Base-by-base conservation (phyloP, 179 eudicot genomes). In the Dionaea muscipula region DNA sequence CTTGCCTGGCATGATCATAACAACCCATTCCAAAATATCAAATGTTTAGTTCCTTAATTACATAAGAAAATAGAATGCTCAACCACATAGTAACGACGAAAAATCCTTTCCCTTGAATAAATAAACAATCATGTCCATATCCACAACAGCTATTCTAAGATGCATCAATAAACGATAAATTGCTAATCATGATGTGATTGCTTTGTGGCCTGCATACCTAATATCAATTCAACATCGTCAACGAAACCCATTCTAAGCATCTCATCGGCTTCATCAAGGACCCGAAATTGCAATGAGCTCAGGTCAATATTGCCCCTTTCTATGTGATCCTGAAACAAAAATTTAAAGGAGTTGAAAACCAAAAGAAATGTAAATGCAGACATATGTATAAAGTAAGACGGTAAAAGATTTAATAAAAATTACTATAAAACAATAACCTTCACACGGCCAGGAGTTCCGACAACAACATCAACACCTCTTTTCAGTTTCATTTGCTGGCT, bases 241-340 rank as follows among this genome's bases (percentile, higher is more conserved):
- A 91, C 95, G 61, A 89, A 89, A 45, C 97, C 97, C 93, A 85
- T 86, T 64, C 73, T 75, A 46, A 89, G 72, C 97, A 91, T 91
- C 70, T 91, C 97, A 75, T 91, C 97, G 63, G 95, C 87, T 73
- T 91, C 95, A 66, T 91, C 98, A 43, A 91, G 91, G 58, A 87
- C 91, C 17, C 94, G 88, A 67, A 91, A 87, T 56, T 75, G 81
- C 51, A 84, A 62, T 8, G 85, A 77, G 55, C 95, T 75, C 45
- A 91, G 72, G 71, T 91, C 78, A 57, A 91, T 76, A 71, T 59
- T 66, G 33, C 79, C 88, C 58, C 81, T 79, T 69, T 86, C 84
- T 1, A 89, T 47, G 57, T 76, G 89, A 79, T 89, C 97, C 97
- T 86, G 54, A 56, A 59, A 24, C 44, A 47, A 56, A 3, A 57